A percentile compares a stretch with the other conserved stretches of the same genome.
These are phyloP conservation scores for Nakazawaea peltata DNA, from an alignment of 805 yeast species.

Conservation along the genomic window DNA sequence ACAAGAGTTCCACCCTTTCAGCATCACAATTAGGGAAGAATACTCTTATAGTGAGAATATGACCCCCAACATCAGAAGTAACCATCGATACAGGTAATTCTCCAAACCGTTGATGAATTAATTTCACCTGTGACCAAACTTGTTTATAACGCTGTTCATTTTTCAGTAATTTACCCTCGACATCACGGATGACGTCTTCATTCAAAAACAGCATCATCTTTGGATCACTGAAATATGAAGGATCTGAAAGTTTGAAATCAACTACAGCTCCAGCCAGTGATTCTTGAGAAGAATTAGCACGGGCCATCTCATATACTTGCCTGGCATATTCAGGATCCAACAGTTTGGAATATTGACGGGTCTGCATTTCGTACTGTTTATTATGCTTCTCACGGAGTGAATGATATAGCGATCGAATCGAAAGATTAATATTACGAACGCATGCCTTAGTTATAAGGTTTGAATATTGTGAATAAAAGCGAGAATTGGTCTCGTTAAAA, in stretches of 20 bases:
- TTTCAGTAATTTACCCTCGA: constrained; percentile 27
- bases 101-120: constrained; percentile 48
- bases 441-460: constrained; percentile 45
- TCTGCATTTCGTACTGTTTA: constrained; percentile 8
- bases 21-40: constrained; percentile 69
- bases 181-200: constrained; percentile 30
- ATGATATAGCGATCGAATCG: constrained; percentile 28
- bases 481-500: constrained; percentile 26
- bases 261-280: constrained; percentile 39
- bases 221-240: constrained; percentile 17
- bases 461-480: constrained; percentile 30
- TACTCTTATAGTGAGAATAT: too few species aligned
- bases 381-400: constrained; percentile 18
- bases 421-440: constrained; percentile 47
- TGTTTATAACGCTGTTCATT: constrained; percentile 34
- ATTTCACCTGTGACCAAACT: constrained; percentile 33
- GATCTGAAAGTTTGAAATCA: constrained; percentile 45
- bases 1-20: constrained; percentile 43
- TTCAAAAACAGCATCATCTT: constrained; percentile 37
- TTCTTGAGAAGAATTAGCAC: constrained; percentile 20
- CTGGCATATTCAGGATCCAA: constrained; percentile 19
- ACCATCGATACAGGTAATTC: constrained; percentile 49
- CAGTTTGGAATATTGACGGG: constrained; percentile 8
- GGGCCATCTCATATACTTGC: constrained; percentile 25
- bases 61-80: too few species aligned